These are phyloP conservation scores for Phytophthora colocasiae DNA, from an alignment of 352 stramenopile species.

Conservation along the genomic window DNA sequence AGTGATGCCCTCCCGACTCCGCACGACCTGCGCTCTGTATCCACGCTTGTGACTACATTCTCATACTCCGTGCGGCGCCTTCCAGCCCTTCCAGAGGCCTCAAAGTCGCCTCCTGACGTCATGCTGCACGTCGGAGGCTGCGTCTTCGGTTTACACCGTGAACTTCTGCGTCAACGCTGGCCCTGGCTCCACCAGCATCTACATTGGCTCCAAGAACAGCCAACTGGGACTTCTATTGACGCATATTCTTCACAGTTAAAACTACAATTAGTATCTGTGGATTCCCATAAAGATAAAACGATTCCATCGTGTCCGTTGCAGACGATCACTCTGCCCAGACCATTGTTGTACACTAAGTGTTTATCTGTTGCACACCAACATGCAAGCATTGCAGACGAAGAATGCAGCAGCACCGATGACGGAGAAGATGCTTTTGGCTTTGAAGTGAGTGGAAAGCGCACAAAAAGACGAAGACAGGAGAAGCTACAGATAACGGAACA, in stretches of 20 bases:
- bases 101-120: conserved; percentile 35
- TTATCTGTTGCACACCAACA: conserved; percentile 17
- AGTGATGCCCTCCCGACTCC: neutral
- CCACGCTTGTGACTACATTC: neutral
- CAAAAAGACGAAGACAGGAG: conserved; percentile 16
- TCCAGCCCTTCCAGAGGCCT: conserved; percentile 15
- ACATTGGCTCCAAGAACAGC: conserved; percentile 21
- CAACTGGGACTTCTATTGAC: neutral
- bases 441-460: neutral
- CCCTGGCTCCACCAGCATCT: conserved; percentile 42
- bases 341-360: conserved; percentile 25
- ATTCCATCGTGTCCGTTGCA: conserved; percentile 19
- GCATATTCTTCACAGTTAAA: conserved; percentile 9
- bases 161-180: conserved; percentile 40
- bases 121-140: conserved; percentile 60
- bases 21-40: conserved; percentile 4
- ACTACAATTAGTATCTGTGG: conserved; percentile 12
- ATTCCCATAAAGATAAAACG: neutral
- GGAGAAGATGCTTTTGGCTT: neutral
- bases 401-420: conserved; percentile 10
- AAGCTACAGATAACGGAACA: neutral
- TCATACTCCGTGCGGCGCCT: conserved; percentile 1
- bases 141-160: conserved; percentile 51
- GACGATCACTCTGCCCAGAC: conserved; percentile 29
- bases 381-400: neutral